Evolutionary conservation across 768 basidiomycete genomes (phyloP).

Genomic region (Melanogaster broomeanus): DNA sequence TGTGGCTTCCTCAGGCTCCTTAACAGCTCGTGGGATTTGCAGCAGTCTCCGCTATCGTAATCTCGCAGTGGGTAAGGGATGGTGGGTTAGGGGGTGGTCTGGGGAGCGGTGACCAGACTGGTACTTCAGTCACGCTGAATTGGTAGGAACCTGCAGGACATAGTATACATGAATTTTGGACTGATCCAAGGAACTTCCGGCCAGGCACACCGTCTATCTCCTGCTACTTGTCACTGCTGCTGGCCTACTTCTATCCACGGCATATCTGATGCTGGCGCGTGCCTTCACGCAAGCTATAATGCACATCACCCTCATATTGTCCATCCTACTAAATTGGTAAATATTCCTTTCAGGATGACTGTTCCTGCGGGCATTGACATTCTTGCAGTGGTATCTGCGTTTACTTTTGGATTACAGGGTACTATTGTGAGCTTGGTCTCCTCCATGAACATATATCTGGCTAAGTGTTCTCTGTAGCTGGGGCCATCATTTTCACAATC

Average conservation of each 20-base stretch:
- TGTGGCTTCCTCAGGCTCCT: not conserved
- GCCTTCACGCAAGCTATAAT: constrained; percentile 74
- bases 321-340: constrained; percentile 64
- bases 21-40: constrained; percentile 66
- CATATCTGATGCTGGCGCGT: constrained; percentile 71
- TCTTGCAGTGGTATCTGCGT: constrained; percentile 61
- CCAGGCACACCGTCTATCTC: constrained; percentile 74
- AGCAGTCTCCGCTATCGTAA: constrained; percentile 63
- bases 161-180: not conserved
- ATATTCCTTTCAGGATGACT: constrained; percentile 23
- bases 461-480: constrained; percentile 44
- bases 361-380: not conserved
- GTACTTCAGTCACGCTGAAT: constrained; percentile 65
- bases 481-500: constrained; percentile 82
- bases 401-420: constrained; percentile 74
- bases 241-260: constrained; percentile 62
- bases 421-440: constrained; percentile 56
- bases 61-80: constrained; percentile 60
- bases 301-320: constrained; percentile 71
- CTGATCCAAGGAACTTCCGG: not conserved
- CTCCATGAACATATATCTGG: not conserved
- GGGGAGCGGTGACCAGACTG: constrained; percentile 49
- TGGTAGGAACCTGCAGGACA: constrained; percentile 39
- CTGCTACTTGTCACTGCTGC: constrained; percentile 71
- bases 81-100: constrained; percentile 76